Base-by-base conservation (phyloP, 139 green algal genomes). In the Bryopsis sp. region DNA sequence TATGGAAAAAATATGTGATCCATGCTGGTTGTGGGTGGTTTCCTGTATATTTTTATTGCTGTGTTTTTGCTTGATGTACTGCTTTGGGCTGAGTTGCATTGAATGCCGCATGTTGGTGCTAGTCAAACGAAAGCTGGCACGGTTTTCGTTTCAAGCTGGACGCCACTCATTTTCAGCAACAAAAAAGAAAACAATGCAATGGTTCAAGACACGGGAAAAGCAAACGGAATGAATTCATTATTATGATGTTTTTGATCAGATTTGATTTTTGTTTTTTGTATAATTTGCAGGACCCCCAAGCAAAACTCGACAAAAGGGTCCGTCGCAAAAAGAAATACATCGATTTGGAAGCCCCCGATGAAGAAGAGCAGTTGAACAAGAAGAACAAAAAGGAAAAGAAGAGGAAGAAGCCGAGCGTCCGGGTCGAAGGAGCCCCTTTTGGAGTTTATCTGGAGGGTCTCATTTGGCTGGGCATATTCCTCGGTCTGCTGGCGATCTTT, bases 401-500 rank as follows among this genome's bases (percentile, higher is more conserved):
- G 33, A 15, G 43, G 34, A 47, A 47, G n/a, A n/a, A 39, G 39
- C 59, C 59, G 19, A 47, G 7, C 59, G n/a, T 64, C 24, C 57
- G 32, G 3, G 1, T 64, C 46, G 7, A 59, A 43, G 43, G 15
- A 28, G 36, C 32, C 39, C 34, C 60, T 63, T 19, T 61, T 33
- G 70, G 35, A 54, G 24, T 39, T 22, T 38, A 35, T 50, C 50
- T 5, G 50, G 74, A 74, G 33, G 68, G 46, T 3, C 77, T 78
- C 6, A 72, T 83, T 47, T 84, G 76, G 77, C 54, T 67, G 5
- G 58, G 37, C 22, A 64, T 76, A 34, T 38, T 73, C 15, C 47
- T 47, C 35, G 79, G 68, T 58, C 43, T 84, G 22, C 31, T 83
- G 0, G 63, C 76, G 2, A 79, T 78, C 70, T 59, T 84, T 8